A percentile compares a stretch with the other conserved stretches of the same genome.
phyloP scores from a whole-genome alignment of 805 yeast species.

The Tetrapisispora namnaoensis region DNA sequence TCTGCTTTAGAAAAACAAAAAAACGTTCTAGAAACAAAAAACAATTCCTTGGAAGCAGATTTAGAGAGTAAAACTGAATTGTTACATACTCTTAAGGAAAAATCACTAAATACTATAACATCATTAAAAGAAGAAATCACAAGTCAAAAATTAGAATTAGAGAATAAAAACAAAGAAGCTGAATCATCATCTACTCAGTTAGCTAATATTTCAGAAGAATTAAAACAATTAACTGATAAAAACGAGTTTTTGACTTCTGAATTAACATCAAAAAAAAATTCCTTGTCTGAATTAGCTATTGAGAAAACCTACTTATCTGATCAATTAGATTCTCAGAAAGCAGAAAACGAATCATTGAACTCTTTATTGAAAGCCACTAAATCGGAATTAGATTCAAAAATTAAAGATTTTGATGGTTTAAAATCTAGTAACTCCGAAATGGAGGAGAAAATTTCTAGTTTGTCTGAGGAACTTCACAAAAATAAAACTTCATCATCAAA shows the following conservation, averaged over 20 bases:
- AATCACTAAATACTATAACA: neutral
- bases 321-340: neutral
- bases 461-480: neutral
- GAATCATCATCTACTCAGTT: neutral
- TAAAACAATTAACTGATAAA: neutral
- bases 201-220: neutral
- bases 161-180: neutral
- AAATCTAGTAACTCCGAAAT: conserved; percentile 9
- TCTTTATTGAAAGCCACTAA: neutral
- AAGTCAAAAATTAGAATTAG: neutral
- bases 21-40: neutral
- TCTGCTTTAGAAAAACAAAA: neutral
- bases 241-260: neutral
- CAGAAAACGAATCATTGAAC: neutral
- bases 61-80: neutral
- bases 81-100: neutral
- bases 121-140: neutral
- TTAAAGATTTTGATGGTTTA: conserved; percentile 11
- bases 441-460: neutral
- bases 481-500: conserved; percentile 12
- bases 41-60: neutral
- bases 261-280: neutral
- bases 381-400: neutral
- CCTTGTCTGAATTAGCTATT: neutral
- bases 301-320: neutral